Base-by-base conservation (phyloP, 345 rosid genomes). In the Pelargonium nanum region DNA sequence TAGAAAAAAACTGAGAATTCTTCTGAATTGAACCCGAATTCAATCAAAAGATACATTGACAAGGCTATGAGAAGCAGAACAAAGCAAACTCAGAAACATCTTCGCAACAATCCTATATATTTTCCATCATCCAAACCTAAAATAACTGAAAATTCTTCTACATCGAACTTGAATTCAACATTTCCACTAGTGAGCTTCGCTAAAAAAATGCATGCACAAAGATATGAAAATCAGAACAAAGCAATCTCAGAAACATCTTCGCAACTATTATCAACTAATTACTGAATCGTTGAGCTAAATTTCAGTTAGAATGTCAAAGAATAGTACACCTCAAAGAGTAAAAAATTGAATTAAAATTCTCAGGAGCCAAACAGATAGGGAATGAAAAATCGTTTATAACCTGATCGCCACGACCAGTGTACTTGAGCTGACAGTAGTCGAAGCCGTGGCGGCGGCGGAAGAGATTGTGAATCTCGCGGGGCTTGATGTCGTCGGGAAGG, bases 401-500 rank as follows among this genome's bases (percentile, higher is more conserved):
- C 95, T 88, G 95, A 72, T 88, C 81, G 65, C 98, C 95, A 2
- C 88, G 88, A 53, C 96, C 96, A 22, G 95, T 88, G 75, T 91
- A 91, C 77, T 91, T 88, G 68, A 91, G 92, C 83, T 91, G 96
- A 63, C 85, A 85, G 60, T 72, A 80, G 24, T 86, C 90, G 68
- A 86, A 91, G 6, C 96, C 95, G 0, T 74, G 81, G 61, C 84
- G 84, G 1, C 83, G 85, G 13, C 92, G 92, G 67, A 88, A 91
- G 24, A 91, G 88, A 67, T 88, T 88, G 80, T 91, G 91, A 70
- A 91, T 88, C 76, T 86, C 98, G 16, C 98, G 92, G 9, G 89
- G 83, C 78, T 79, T 88, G 19, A 88, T 87, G 65, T 91, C 95
- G 72, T 88, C 83, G 26, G 98, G 98, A 1, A 88, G 87, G 5